phyloP scores from a whole-genome alignment of 257 asterid species.

The Salvia splendens region DNA sequence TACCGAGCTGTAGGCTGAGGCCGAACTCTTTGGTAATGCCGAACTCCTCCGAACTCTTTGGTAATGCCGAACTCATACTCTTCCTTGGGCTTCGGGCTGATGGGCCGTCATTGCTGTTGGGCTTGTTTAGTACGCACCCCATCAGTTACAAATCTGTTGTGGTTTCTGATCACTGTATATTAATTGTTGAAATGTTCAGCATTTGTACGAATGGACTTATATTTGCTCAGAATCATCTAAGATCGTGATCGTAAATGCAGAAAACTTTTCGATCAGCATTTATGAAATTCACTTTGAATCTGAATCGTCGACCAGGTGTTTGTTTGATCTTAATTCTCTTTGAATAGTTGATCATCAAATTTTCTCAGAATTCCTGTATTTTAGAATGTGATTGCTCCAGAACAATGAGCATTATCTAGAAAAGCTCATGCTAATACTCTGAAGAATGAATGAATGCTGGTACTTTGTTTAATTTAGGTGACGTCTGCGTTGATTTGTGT shows the following conservation, averaged over 20 bases:
- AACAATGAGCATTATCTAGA: neutral
- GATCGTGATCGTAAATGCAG: conserved; percentile 16
- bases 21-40: too few relatives aligned
- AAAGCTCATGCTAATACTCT: neutral
- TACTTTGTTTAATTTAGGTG: neutral
- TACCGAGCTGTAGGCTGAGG: too few relatives aligned
- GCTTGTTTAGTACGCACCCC: too few relatives aligned
- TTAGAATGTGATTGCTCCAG: conserved; percentile 3
- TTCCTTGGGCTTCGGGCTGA: too few relatives aligned
- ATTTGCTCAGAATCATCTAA: neutral
- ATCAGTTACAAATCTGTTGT: neutral
- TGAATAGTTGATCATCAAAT: neutral
- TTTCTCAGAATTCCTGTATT: neutral
- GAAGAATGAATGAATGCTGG: neutral
- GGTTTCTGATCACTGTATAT: neutral
- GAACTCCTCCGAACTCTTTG: too few relatives aligned
- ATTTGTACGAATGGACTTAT: neutral
- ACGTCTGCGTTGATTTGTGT: neutral
- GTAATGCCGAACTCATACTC: too few relatives aligned
- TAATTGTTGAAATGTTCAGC: neutral
- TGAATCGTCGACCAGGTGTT: neutral
- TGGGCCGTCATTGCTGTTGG: too few relatives aligned
- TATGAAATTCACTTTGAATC: neutral
- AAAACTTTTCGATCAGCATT: neutral
- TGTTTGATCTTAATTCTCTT: neutral